Evolutionary conservation across 305 asterid genomes (phyloP), one percentile per base, ranked within the genome.

Genomic region (Galium porrigens): DNA sequence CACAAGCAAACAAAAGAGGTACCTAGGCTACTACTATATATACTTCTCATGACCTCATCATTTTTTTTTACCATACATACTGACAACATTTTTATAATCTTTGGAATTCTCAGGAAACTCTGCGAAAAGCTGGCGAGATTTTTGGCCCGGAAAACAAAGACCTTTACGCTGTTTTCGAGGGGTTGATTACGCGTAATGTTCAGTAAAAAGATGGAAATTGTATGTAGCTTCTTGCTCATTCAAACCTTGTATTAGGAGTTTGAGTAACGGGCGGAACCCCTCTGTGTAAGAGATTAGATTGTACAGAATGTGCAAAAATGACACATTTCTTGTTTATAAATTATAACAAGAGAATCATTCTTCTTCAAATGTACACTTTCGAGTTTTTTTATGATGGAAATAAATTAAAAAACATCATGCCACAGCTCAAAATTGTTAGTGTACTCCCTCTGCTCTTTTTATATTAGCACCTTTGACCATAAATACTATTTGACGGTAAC

Each of bases 1-100:
- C 95, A 89, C 82, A 92, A 89, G 77, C 95, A 87, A 85, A 83
- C 98, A 6, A 91, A 74, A 76, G 95, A 91, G 95, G 97, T 86
- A 59, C 2, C 3, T 6, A 36, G 41, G 8, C 17, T 30, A 0
- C 17, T 30, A 0, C 18, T 15, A 5, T 1, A n/a, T 27, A n/a
- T 27, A 74, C 22, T 69, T 27, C 58, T 41, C 32, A 36, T 52
- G 54, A 41, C 42, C 49, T 53, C 46, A 59, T 48, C 25, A 27
- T 48, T 14, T 14, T 14, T 27, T 3, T 42, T 8, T 15, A 11
- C 2, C 4, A 4, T 15, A 4, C 60, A 7, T 64, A 27, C 57
- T 71, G 30, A 70, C 22, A 54, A 3, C 3, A 2, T 1, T 3
- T 64, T 41, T n/a, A 7, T 10, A 27, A 66, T n/a, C 29, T 57